Conservation (phyloP, 2,329 filamentous ascomycete genomes). For the Ilyonectria robusta region DNA sequence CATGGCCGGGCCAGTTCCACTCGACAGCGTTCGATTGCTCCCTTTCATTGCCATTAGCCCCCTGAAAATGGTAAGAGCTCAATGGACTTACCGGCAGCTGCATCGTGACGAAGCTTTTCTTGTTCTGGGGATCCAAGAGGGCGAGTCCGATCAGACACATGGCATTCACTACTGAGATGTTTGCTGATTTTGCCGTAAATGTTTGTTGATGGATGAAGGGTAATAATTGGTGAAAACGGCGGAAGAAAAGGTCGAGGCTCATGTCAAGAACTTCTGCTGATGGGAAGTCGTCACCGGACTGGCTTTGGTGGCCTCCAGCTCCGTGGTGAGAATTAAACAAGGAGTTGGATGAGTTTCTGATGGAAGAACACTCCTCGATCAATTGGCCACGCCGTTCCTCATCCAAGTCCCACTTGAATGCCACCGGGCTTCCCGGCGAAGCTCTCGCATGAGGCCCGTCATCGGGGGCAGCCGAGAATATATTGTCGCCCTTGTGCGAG, state of each 20-base stretch:
- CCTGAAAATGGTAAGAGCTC: background rate
- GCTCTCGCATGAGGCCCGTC: background rate
- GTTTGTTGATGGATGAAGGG: constrained; percentile 25
- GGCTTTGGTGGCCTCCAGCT: background rate
- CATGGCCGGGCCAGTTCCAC: no score
- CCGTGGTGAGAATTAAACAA: background rate
- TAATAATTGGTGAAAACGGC: constrained; percentile 11
- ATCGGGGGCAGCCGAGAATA: background rate
- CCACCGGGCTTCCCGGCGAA: no score
- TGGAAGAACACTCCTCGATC: background rate
- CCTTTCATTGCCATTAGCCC: no score
- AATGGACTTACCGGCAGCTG: background rate
- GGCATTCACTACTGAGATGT: constrained; percentile 2
- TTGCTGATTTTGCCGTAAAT: constrained; percentile 14
- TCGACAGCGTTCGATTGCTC: no score
- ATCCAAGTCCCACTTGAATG: background rate
- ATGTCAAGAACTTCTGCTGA: background rate
- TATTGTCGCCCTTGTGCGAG: background rate
- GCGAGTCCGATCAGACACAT: constrained; percentile 8
- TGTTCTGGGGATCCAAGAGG: background rate
- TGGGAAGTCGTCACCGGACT: background rate
- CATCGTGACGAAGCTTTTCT: background rate
- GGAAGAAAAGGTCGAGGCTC: constrained; percentile 11
- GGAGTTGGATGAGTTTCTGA: background rate
- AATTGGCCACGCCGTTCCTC: background rate